Base-by-base conservation (phyloP, 345 rosid species). In the Citrus medica region DNA sequence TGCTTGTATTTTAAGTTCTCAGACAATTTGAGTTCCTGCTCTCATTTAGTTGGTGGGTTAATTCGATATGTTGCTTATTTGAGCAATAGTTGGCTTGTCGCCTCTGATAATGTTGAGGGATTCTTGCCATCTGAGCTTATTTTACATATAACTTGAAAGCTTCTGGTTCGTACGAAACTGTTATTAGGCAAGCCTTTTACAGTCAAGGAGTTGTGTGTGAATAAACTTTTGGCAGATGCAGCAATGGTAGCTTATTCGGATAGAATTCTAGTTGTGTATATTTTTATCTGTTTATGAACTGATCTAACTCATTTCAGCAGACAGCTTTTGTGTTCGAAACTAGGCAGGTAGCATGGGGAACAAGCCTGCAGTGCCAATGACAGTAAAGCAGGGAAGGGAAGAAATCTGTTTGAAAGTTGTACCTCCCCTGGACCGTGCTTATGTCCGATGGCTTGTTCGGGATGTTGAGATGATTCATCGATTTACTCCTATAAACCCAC, bases 381-480 rank as follows among this genome's bases (percentile, higher is more conserved):
- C 85, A 25, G 88, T 63, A 71, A 89, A 84, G 88, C 86, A 87
- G 81, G 91, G 85, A 79, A 90, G 86, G 40, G 85, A 84, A 78
- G 93, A 85, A 83, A 71, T 86, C 9, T 79, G 82, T 35, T 28
- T 89, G 87, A 92, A 88, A 86, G 73, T 90, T 46, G 86, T 88
- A 76, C 97, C 97, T 67, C 89, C 94, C 55, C 22, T 92, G 79
- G 97, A 92, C 81, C 89, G 7, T 61, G 86, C 84, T 75, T 90
- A 86, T 69, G 46, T 86, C 7, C 90, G 90, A 62, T 94, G 97
- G 97, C 94, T 94, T 56, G 84, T 89, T 3, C 90, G 93, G 73
- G 97, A 92, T 84, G 84, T 94, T 10, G 89, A 89, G 79, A 92
- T 87, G 85, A 82, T 89, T 83, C 93, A 89, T 22, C 88, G 93